These are phyloP conservation scores for Vanderwaltozyma polyspora DNA, from an alignment of 805 yeast species.

Conservation along the genomic window DNA sequence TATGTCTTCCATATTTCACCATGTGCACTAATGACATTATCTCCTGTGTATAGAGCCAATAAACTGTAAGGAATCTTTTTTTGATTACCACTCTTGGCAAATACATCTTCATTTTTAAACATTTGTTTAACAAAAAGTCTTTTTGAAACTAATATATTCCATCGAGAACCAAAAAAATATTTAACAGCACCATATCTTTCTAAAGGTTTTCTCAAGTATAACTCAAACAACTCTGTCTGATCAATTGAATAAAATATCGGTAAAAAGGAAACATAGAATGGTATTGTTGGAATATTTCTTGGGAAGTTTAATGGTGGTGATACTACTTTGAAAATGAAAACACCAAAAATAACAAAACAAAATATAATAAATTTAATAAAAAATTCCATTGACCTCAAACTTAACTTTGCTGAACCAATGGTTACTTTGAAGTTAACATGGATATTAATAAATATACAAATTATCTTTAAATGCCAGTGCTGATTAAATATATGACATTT, in stretches of 20 bases:
- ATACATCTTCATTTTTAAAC: conserved; percentile 38
- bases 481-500: too few relatives aligned
- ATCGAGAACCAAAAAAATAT: conserved; percentile 47
- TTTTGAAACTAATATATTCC: conserved; percentile 44
- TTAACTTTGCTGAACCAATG: too few relatives aligned
- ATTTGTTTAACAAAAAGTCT: conserved; percentile 38
- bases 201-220: conserved; percentile 33
- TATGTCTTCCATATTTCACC: conserved; percentile 41
- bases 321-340: conserved; percentile 8
- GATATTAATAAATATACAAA: too few relatives aligned
- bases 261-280: conserved; percentile 45
- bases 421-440: too few relatives aligned
- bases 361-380: background rate
- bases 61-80: conserved; percentile 46
- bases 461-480: too few relatives aligned
- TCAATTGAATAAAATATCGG: conserved; percentile 35
- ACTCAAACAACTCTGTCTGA: conserved; percentile 36
- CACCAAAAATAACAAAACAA: background rate
- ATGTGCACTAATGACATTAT: conserved; percentile 49
- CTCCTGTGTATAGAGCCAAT: conserved; percentile 46
- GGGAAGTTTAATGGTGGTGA: conserved; percentile 45
- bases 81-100: conserved; percentile 51
- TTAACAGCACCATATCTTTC: conserved; percentile 49
- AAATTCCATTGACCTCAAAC: background rate
- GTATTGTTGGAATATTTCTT: conserved; percentile 45